Base-by-base conservation (phyloP, 129 eudicot species). In the Arctium lappa region DNA sequence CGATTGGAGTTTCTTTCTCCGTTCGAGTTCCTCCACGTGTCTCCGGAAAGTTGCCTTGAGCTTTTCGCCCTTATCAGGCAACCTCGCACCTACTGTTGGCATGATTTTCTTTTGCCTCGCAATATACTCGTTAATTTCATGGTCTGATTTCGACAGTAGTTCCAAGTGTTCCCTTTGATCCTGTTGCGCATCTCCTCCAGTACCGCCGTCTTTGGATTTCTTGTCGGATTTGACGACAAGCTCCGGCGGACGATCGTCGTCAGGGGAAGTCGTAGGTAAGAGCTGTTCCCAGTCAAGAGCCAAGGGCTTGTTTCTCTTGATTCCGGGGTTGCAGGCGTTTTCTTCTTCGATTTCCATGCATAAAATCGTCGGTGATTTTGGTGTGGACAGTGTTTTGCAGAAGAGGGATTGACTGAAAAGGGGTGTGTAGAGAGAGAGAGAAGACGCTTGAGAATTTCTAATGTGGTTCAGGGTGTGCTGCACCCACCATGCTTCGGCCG, bases 51-150 rank as follows among this genome's bases (percentile, higher is more conserved):
- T 12, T 31, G 33, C 69, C 72, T 15, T 38, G 9, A 87, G 56
- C 72, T 87, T 90, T 10, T 74, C 85, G 65, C 93, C 93, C 10
- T 82, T 84, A 42, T 90, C 93, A 16, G 80, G 70, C 81, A 87
- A 65, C 6, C 10, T 82, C 5, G 4, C 4, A 66, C 32, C 18
- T 9, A 70, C 2, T 6, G 5, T 0, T 2, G 0, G 13, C 10
- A 60, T 68, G 5, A 1, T 73, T 0, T 1, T 2, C 40, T 27
- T 83, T 0, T 0, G 0, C 37, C 80, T 75, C 2, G 27, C 65
- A n/a, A 79, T 68, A 40, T 13, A 2, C 3, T 70, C 65, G 3
- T 3, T 36, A 2, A 89, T 80, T 11, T 78, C 77, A 8, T 18
- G 32, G 1, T 84, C 85, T 2, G 85, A 22, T 68, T 78, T 39